Base-by-base conservation (phyloP, 768 basidiomycete genomes). In the Naganishia randhawae region DNA sequence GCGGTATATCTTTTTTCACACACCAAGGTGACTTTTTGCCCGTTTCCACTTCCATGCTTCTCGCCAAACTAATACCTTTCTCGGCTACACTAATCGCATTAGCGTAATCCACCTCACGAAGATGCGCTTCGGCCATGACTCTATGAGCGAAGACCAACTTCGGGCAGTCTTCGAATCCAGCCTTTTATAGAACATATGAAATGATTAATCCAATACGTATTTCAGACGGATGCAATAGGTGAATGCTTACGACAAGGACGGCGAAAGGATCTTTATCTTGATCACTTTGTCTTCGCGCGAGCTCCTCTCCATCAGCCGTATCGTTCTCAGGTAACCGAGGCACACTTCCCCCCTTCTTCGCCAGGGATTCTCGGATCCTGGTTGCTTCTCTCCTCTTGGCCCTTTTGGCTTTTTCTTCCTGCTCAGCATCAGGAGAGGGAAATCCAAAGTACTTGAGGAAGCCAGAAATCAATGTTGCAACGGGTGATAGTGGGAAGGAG, bases 51-150 rank as follows among this genome's bases (percentile, higher is more conserved):
- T 91, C 88, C 10, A 84, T 75, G 32, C 80, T 82, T 11, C 80
- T 80, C 9, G 90, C 74, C 5, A 88, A 80, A 31, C 83, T 82
- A 42, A 93, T 78, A 0, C 89, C 90, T 45, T 83, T 85, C 73
- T 93, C 91, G 0, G 90, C 85, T 0, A 85, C 83, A 53, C 85
- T 86, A 63, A 90, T 85, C 0, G 87, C 85, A 71, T 86, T 88
- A 52, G 86, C 82, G 77, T 89, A 90, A 78, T 97, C 93, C 16
- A 82, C 76, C 70, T 91, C 88, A 32, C 81, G 77, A 6, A 86
- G 79, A 74, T 92, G 89, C 41, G 89, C 82, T 48, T 88, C 84
- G 0, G 85, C 82, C 35, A 87, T 78, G 16, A 92, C 82, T 22
- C 89, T 84, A 72, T 85, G 86, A 0, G 87, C 88, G 37, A 93